Conservation (phyloP, 352 stramenopile species). For the Phytopythium boreale region DNA sequence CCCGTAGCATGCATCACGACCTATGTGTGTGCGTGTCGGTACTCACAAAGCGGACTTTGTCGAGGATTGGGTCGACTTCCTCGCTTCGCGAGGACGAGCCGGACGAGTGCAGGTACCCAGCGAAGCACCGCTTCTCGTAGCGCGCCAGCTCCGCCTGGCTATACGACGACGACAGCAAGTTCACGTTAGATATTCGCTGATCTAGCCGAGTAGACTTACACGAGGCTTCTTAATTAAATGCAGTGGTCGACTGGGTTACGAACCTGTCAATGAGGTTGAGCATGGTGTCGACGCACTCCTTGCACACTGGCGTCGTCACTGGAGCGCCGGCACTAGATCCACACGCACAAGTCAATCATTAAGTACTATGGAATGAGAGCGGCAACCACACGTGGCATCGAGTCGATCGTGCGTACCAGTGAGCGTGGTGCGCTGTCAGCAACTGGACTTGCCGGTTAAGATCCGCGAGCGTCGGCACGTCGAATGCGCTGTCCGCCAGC, state of each 20-base stretch:
- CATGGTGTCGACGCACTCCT: slow-evolving; percentile 78
- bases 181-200: not conserved
- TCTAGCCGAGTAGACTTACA: not conserved
- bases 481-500: slow-evolving; percentile 60
- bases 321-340: slow-evolving; percentile 42
- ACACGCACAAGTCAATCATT: not conserved
- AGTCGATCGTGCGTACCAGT: slow-evolving; percentile 43
- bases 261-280: slow-evolving; percentile 65
- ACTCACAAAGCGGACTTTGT: slow-evolving; percentile 74
- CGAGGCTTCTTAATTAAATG: no score
- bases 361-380: not conserved
- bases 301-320: slow-evolving; percentile 62
- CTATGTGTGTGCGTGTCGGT: not conserved
- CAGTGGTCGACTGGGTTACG: not conserved
- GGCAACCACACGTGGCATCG: not conserved
- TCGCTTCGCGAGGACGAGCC: slow-evolving; percentile 43
- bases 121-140: slow-evolving; percentile 68
- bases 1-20: not conserved
- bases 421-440: slow-evolving; percentile 63
- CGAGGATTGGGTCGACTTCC: slow-evolving; percentile 60
- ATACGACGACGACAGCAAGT: not conserved
- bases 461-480: slow-evolving; percentile 63
- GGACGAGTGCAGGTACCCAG: slow-evolving; percentile 53
- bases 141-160: slow-evolving; percentile 68
- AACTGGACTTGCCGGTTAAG: slow-evolving; percentile 70